These are phyloP conservation scores for Eremomyces bilateralis DNA, from an alignment of 495 filamentous ascomycete genomes.

Conservation along the genomic window DNA sequence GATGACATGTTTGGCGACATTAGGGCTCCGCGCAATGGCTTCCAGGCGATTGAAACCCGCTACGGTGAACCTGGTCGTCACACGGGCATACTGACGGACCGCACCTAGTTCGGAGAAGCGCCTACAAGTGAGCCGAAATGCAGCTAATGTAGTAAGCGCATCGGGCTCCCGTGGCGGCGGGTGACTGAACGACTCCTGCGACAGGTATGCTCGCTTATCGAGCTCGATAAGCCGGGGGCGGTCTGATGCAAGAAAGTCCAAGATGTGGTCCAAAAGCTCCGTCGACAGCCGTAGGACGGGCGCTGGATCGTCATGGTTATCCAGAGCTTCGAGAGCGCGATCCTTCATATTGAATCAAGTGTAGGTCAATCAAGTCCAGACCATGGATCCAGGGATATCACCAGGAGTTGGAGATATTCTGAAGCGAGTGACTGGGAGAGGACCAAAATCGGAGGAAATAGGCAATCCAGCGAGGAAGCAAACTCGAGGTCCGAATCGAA, in stretches of 20 bases:
- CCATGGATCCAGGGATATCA: no score
- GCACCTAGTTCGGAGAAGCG: conserved; percentile 39
- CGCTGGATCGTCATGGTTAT: no score
- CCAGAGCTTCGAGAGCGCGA: no score
- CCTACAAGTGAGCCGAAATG: conserved; percentile 37
- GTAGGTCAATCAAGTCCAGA: no score
- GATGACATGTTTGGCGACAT: conserved; percentile 38
- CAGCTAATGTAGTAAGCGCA: conserved; percentile 23
- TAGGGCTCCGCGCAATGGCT: conserved; percentile 22
- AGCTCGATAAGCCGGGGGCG: conserved; percentile 24
- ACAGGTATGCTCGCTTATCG: conserved; percentile 29
- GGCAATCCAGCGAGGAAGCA: no score
- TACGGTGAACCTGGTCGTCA: conserved; percentile 36
- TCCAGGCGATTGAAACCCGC: conserved; percentile 35
- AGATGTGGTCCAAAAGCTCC: conserved; percentile 38
- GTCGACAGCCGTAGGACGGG: conserved; percentile 33
- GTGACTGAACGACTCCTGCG: conserved; percentile 29
- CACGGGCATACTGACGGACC: conserved; percentile 34
- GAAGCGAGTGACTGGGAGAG: no score
- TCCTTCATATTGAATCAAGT: no score
- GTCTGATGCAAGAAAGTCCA: conserved; percentile 28
- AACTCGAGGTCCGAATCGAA: no score
- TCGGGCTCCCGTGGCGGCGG: conserved; percentile 22
- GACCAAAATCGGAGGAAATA: no score
- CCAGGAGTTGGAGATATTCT: no score